Conservation (phyloP, 1,139 yeast species). For the Candida freyschussii region DNA sequence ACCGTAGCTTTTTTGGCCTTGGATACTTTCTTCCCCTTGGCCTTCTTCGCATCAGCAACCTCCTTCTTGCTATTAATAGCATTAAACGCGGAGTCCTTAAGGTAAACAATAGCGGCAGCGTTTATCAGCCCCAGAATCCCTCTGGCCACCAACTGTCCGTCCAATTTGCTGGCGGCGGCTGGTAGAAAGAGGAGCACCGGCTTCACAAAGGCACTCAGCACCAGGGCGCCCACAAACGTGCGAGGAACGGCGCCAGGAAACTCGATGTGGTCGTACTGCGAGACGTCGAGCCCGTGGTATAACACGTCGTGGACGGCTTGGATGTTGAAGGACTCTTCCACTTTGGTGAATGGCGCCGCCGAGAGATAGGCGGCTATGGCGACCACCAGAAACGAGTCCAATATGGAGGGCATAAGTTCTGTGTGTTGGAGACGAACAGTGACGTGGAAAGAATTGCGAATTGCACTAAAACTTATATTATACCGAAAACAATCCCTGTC, state of each 20-base stretch:
- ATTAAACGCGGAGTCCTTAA: slow-evolving; percentile 29
- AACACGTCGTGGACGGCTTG: slow-evolving; percentile 87
- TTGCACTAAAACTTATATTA: too few relatives aligned
- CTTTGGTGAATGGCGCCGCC: slow-evolving; percentile 80
- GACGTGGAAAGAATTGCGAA: too few relatives aligned
- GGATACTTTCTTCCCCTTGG: slow-evolving; percentile 6
- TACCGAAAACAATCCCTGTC: background rate
- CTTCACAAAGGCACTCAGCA: slow-evolving; percentile 42
- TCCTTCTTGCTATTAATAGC: slow-evolving; percentile 21
- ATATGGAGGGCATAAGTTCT: slow-evolving; percentile 15
- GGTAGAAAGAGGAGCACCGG: slow-evolving; percentile 28
- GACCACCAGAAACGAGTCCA: slow-evolving; percentile 25
- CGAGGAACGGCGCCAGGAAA: slow-evolving; percentile 93
- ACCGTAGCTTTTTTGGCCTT: slow-evolving; percentile 6
- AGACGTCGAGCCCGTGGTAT: slow-evolving; percentile 50
- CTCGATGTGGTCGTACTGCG: slow-evolving; percentile 62
- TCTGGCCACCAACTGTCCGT: slow-evolving; percentile 48
- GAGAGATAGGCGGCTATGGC: slow-evolving; percentile 42
- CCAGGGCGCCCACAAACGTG: slow-evolving; percentile 71
- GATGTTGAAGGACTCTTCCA: slow-evolving; percentile 88
- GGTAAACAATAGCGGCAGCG: slow-evolving; percentile 31
- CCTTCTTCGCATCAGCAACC: slow-evolving; percentile 1
- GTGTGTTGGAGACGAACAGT: too few relatives aligned
- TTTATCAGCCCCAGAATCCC: slow-evolving; percentile 51
- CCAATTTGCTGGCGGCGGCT: slow-evolving; percentile 31